Evolutionary conservation across 805 yeast species (phyloP), one percentile per base, ranked within the genome.

Genomic region (Candida palmyrensis): DNA sequence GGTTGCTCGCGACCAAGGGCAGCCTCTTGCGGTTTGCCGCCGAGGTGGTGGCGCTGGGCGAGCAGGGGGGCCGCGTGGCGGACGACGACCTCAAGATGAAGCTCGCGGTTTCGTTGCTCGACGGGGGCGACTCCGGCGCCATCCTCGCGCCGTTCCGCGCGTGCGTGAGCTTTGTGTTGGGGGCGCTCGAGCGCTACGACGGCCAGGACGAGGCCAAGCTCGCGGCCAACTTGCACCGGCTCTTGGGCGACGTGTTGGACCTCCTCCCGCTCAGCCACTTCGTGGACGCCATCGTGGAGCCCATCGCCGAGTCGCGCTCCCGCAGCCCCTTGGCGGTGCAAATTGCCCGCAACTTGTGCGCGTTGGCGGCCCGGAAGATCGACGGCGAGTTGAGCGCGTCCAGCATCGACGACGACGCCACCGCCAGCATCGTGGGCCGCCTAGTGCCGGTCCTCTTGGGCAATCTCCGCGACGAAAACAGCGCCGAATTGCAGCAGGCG

Each of bases 231-330:
- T 33, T 80, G 33, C 76, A 77, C 50, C 68, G 65, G 18, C 57
- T 85, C 32, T 65, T 90, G 42, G 74, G 77, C 21, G 75, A 74
- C 43, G 61, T 80, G 41, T 61, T 90, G 38, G 77, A 77, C 37
- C 64, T 87, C 40, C 63, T 90, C 33, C 96, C 97, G 19, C 73
- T 88, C 42, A 71, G 71, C 40, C 73, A 77, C 43, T 89, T 85
- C 53, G 80, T 82, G 18, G 63, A 68, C 12, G 75, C 95, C 2
- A 70, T 83, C 16, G 40, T 59, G 12, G 60, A 58, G 14, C 54
- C 66, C 0, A 62, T 74, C 41, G 49, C 64, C 26, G 45, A 45
- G 4, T 46, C 42, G 7, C 47, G 47, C 18, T 47, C 51, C 9
- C 47, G 63, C 3, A 57, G 62, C 32, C 40, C 53, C 2, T 47